Percentiles rank a stretch among this genome's conserved stretches.
phyloP scores from a whole-genome alignment of 225 moss, liverwort and hornwort species.

The Climacium dendroides region DNA sequence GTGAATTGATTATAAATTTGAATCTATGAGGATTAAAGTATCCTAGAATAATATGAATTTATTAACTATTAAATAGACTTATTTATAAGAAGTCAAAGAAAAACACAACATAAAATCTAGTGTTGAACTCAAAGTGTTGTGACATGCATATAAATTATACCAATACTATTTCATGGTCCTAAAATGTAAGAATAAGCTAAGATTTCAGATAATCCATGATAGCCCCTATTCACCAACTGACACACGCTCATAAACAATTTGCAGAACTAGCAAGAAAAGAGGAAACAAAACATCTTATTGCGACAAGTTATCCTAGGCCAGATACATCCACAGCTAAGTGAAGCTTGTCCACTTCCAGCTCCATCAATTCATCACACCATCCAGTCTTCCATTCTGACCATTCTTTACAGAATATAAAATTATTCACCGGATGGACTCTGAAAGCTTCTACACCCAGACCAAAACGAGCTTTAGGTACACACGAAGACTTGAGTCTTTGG shows the following conservation, averaged over 20 bases:
- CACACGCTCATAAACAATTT: background rate
- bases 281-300: background rate
- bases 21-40: no score
- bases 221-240: background rate
- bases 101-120: background rate
- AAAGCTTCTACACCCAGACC: background rate
- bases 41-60: background rate
- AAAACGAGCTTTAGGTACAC: background rate
- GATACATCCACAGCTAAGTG: background rate
- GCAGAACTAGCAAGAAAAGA: background rate
- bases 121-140: background rate
- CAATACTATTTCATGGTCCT: background rate
- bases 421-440: background rate
- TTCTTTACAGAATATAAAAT: background rate
- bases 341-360: background rate
- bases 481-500: background rate
- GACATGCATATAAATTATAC: background rate
- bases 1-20: background rate
- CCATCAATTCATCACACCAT: background rate
- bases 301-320: background rate
- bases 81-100: background rate
- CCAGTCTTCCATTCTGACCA: background rate
- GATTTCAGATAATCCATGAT: background rate
- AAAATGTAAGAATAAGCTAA: background rate
- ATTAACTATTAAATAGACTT: background rate